Percentiles rank a stretch among this genome's conserved stretches.
phyloP scores from a whole-genome alignment of 352 stramenopile genomes.

The Phytophthora ramorum region DNA sequence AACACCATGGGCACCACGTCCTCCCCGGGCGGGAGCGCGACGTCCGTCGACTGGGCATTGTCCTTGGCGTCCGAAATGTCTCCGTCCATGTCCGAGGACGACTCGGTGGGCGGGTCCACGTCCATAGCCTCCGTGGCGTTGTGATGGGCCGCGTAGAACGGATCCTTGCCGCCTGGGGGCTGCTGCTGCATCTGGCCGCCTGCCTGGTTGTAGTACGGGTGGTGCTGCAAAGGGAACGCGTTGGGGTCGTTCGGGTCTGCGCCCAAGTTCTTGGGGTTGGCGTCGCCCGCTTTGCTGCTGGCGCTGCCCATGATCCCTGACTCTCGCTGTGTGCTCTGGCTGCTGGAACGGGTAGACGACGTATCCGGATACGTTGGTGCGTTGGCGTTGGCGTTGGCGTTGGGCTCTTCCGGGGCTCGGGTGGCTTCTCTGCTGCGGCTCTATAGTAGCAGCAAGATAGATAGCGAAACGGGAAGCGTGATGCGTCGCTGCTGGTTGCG shows the following conservation, averaged over 20 bases:
- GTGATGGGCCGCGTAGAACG: conserved; percentile 24
- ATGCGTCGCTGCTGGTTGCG: neutral
- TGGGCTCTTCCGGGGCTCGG: neutral
- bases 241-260: conserved; percentile 54
- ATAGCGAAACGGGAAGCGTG: neutral
- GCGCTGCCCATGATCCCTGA: conserved; percentile 73
- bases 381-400: neutral
- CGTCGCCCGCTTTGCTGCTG: conserved; percentile 84
- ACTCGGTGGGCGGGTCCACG: conserved; percentile 54
- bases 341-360: neutral
- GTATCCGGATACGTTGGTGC: neutral
- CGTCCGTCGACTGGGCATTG: conserved; percentile 18
- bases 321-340: conserved; percentile 12
- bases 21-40: conserved; percentile 21
- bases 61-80: conserved; percentile 37
- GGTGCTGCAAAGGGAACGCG: conserved; percentile 72
- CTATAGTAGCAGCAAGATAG: neutral
- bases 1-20: conserved; percentile 95
- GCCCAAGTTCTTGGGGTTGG: conserved; percentile 80
- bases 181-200: conserved; percentile 20
- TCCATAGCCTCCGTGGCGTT: conserved; percentile 67
- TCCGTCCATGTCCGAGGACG: conserved; percentile 43
- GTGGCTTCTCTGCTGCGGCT: neutral
- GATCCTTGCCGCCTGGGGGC: conserved; percentile 15
- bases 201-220: conserved; percentile 64